Percentiles rank a stretch among this genome's conserved stretches.
These are phyloP conservation scores for Penicillium silybi DNA, from an alignment of 495 filamentous ascomycete genomes.

Conservation along the genomic window DNA sequence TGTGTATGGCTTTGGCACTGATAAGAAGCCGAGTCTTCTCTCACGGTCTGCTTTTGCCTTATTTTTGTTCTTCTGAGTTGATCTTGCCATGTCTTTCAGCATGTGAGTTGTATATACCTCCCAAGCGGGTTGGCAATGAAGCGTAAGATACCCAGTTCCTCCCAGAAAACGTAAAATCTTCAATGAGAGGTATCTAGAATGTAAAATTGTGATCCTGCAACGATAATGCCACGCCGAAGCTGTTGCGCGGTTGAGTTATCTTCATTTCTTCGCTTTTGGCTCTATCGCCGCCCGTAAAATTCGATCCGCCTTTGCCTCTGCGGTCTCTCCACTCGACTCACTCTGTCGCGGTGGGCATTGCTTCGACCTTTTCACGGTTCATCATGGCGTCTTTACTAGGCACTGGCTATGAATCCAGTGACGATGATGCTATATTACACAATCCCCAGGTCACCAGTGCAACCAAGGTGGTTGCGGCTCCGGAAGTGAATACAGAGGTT, in stretches of 20 bases:
- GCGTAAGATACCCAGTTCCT: slow-evolving; percentile 37
- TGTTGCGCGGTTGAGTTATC: slow-evolving; percentile 2
- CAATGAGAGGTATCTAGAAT: not conserved
- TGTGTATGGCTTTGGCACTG: slow-evolving; percentile 6
- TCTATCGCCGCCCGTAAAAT: slow-evolving; percentile 38
- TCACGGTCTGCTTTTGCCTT: slow-evolving; percentile 15
- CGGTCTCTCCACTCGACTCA: slow-evolving; percentile 4
- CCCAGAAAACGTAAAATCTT: not conserved
- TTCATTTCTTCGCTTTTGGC: slow-evolving; percentile 21
- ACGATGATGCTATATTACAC: slow-evolving; percentile 38
- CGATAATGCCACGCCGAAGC: not conserved
- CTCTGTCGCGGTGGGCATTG: slow-evolving; percentile 8
- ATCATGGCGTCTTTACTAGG: slow-evolving; percentile 50
- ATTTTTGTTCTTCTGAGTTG: slow-evolving; percentile 29
- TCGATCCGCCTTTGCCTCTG: slow-evolving; percentile 12
- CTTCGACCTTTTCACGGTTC: not conserved
- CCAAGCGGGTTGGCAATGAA: slow-evolving; percentile 39
- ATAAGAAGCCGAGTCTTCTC: slow-evolving; percentile 1
- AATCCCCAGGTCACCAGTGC: slow-evolving; percentile 29
- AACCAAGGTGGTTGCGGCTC: slow-evolving; percentile 48
- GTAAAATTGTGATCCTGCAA: not conserved
- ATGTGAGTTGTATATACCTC: slow-evolving; percentile 47
- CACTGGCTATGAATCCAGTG: slow-evolving; percentile 50
- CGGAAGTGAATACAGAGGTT: slow-evolving; percentile 62
- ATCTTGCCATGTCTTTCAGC: slow-evolving; percentile 33